A percentile compares a stretch with the other conserved stretches of the same genome.
phyloP scores from a whole-genome alignment of 306 rosid species.

The Gleditsia sinensis region DNA sequence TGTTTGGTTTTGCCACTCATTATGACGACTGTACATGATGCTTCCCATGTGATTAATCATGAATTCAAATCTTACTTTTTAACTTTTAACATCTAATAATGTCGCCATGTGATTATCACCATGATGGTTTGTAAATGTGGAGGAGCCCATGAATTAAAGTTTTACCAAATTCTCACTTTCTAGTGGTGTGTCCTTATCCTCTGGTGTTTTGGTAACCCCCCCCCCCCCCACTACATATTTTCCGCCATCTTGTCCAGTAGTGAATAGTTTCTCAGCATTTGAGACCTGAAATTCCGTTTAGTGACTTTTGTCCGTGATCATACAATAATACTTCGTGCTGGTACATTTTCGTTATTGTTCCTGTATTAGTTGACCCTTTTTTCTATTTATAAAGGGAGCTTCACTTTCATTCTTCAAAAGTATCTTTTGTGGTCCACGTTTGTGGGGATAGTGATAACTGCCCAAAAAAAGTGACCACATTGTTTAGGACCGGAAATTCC shows the following conservation, averaged over 20 bases:
- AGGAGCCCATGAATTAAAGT: slow-evolving; percentile 25
- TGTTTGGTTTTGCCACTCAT: slow-evolving; percentile 3
- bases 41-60: slow-evolving; percentile 14
- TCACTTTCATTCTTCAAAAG: slow-evolving; percentile 11
- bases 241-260: slow-evolving; percentile 9
- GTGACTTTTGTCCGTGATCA: slow-evolving; percentile 28
- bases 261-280: background rate
- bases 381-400: background rate
- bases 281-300: slow-evolving; percentile 22
- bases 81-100: slow-evolving; percentile 18
- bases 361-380: slow-evolving; percentile 25
- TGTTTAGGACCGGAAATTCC: slow-evolving; percentile 16
- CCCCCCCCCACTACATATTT: slow-evolving; percentile 4
- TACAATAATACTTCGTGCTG: slow-evolving; percentile 27
- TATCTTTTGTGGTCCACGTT: slow-evolving; percentile 27
- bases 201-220: background rate
- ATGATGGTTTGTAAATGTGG: slow-evolving; percentile 9
- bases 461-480: background rate
- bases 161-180: slow-evolving; percentile 16
- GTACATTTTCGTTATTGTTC: background rate
- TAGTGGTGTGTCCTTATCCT: background rate
- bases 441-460: background rate
- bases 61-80: slow-evolving; percentile 31
- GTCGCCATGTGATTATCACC: slow-evolving; percentile 26
- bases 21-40: slow-evolving; percentile 14